These are phyloP conservation scores for Stephanodiscus minutulus DNA, from an alignment of 108 stramenopile species.

Conservation along the genomic window DNA sequence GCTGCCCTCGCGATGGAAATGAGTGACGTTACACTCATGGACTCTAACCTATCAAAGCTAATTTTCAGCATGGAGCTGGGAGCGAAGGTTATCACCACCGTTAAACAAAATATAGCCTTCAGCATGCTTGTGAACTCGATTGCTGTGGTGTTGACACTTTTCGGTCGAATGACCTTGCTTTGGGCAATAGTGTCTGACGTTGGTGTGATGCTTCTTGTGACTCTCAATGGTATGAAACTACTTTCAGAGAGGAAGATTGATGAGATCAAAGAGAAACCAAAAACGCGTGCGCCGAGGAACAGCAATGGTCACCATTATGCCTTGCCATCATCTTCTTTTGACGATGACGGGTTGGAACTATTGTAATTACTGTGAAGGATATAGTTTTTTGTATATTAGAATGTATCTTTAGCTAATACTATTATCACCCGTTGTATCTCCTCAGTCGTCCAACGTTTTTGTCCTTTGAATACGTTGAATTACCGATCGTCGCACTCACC, in stretches of 20 bases:
- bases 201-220: slow-evolving; percentile 85
- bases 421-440: not conserved
- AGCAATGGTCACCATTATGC: slow-evolving; percentile 15
- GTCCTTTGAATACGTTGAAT: no score
- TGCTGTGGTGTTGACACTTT: slow-evolving; percentile 70
- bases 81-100: slow-evolving; percentile 64
- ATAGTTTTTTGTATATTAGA: not conserved
- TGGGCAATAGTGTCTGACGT: slow-evolving; percentile 84
- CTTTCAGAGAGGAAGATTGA: slow-evolving; percentile 49
- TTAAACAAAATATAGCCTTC: slow-evolving; percentile 82
- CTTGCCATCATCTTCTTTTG: slow-evolving; percentile 4
- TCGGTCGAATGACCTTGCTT: slow-evolving; percentile 79
- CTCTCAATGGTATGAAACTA: slow-evolving; percentile 87
- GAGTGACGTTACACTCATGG: slow-evolving; percentile 88
- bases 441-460: no score
- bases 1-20: slow-evolving; percentile 97
- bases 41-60: slow-evolving; percentile 75
- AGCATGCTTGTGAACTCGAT: slow-evolving; percentile 68
- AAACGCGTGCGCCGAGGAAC: slow-evolving; percentile 1
- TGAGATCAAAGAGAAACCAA: slow-evolving; percentile 10
- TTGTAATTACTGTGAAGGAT: not conserved
- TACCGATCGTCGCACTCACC: no score
- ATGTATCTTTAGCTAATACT: not conserved
- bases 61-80: slow-evolving; percentile 79
- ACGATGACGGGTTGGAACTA: not conserved